Evolutionary conservation across 73 alveolate species (phyloP).

Genomic region (Paramecium pentaurelia): DNA sequence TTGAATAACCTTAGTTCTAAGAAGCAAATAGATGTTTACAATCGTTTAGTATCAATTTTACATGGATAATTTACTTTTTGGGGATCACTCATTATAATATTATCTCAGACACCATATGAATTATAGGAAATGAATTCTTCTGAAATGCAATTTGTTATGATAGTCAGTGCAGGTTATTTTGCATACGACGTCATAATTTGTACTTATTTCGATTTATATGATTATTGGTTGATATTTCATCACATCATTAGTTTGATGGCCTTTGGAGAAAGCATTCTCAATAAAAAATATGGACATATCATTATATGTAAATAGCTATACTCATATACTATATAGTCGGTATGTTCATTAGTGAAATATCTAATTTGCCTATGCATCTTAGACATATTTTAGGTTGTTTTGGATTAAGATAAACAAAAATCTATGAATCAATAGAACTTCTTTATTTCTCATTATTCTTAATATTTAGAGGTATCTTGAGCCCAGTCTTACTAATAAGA

Average conservation of each 20-base stretch:
- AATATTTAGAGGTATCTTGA: conserved; percentile 7
- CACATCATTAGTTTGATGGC: conserved; percentile 35
- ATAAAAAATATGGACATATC: background rate
- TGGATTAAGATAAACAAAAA: background rate
- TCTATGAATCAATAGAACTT: conserved; percentile 15
- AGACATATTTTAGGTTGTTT: background rate
- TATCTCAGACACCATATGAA: background rate
- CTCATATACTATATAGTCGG: background rate
- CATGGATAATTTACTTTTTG: conserved; percentile 35
- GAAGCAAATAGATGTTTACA: background rate
- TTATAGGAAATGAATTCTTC: background rate
- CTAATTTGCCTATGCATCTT: conserved; percentile 43
- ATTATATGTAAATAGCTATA: conserved; percentile 22
- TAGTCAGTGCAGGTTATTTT: conserved; percentile 19
- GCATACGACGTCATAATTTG: conserved; percentile 39
- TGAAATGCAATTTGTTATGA: background rate
- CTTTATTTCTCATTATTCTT: background rate
- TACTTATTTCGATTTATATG: conserved; percentile 14
- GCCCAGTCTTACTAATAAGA: background rate
- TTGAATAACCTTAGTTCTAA: background rate
- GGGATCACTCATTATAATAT: background rate
- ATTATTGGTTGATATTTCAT: conserved; percentile 36
- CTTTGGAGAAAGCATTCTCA: background rate
- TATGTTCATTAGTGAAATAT: background rate
- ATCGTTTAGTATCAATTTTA: background rate